Evolutionary conservation across 1,139 yeast species (phyloP).

Genomic region (Pneumocystis jirovecii): DNA sequence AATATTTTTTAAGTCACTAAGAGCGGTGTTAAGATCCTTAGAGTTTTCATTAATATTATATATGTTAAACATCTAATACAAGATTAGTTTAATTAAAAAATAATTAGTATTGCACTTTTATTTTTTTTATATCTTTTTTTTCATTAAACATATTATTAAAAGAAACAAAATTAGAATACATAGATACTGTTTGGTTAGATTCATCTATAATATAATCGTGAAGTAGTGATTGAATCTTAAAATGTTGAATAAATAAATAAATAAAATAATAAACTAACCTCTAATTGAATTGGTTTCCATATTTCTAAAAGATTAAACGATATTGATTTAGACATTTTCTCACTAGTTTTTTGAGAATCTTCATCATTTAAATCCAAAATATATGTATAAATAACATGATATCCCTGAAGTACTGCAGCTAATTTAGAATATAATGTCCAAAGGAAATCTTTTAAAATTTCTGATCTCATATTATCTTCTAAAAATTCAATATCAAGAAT

Average conservation of each 20-base stretch:
- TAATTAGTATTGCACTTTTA: background rate
- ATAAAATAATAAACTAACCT: conserved; percentile 2
- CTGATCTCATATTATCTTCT: background rate
- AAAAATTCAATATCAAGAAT: background rate
- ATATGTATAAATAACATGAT: conserved; percentile 6
- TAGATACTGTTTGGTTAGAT: background rate
- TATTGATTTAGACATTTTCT: background rate
- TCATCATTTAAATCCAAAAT: background rate
- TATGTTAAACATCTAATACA: background rate
- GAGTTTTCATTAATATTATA: background rate
- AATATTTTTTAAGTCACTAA: background rate
- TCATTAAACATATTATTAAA: background rate
- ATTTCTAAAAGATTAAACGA: conserved; percentile 6
- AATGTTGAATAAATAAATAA: background rate
- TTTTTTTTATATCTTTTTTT: background rate
- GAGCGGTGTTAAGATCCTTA: background rate
- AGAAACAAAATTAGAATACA: background rate
- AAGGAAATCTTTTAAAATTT: conserved; percentile 8
- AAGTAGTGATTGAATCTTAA: conserved; percentile 4
- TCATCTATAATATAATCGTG: conserved; percentile 6
- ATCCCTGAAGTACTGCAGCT: conserved; percentile 10
- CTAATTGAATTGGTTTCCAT: conserved; percentile 10
- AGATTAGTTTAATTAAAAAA: background rate
- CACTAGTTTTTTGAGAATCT: background rate
- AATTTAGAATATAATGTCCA: conserved; percentile 12